Base-by-base conservation (phyloP, 306 rosid species). In the Trifolium repens region DNA sequence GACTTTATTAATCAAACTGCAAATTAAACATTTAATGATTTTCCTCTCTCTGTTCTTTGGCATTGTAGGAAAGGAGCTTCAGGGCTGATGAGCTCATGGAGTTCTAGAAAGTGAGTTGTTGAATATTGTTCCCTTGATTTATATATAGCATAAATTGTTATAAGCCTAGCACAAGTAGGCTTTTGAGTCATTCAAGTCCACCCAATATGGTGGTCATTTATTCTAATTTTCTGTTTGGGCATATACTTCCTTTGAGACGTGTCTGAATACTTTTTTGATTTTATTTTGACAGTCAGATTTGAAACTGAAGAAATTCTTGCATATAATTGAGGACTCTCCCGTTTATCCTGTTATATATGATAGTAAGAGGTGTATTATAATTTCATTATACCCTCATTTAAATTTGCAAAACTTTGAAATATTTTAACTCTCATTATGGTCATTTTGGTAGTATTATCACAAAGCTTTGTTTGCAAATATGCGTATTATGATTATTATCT, bases 231-330 rank as follows among this genome's bases (percentile, higher is more conserved):
- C 50, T 34, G 40, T 59, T 61, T 72, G 61, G 15, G 13, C 15
- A 64, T 32, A 32, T 32, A 32, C 35, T 63, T 67, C 42, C 68
- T 72, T 26, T 71, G 37, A 24, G 71, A 66, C 22, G 14, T 61
- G 27, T 12, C 61, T 77, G 57, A 78, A 67, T 52, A 27, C 8
- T 59, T 74, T 79, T 37, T 65, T 82, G 69, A 70, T 79, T 63
- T 77, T 55, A 85, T 47, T 81, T 81, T 82, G 68, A 62, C 93
- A 94, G 98, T 85, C 96, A 70, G 98, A 94, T 89, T 79, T 90
- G 88, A 94, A 94, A 75, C 86, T 94, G 87, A 94, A 90, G 96
- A 94, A 94, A 77, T 94, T 90, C 87, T 77, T 94, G 87, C 96
- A 92, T 85, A 94, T 94, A 84, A 91, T 91, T 65, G 96, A 94